A percentile compares a stretch with the other conserved stretches of the same genome.
Evolutionary conservation across 116 monocot species (phyloP).

Genomic region (Phalaenopsis hybrid): DNA sequence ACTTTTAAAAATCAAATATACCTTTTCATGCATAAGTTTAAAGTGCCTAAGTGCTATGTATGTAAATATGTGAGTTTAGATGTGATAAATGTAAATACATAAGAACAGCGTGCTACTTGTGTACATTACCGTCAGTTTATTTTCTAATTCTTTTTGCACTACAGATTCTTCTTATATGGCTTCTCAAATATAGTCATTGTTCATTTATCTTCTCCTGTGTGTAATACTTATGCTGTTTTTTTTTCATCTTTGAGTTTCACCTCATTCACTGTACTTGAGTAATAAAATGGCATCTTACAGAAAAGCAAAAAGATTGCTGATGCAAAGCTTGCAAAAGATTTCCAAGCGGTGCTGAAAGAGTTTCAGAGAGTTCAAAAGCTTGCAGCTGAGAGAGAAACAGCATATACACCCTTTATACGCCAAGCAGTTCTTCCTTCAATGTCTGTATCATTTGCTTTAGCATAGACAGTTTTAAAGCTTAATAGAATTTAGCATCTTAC

Average conservation of each 20-base stretch:
- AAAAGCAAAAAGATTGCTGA: constrained; percentile 44
- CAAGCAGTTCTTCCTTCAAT: constrained; percentile 27
- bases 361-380: constrained; percentile 41
- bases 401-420: constrained; percentile 41
- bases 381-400: constrained; percentile 48
- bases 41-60: too few species aligned
- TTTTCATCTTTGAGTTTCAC: background rate
- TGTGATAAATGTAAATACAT: too few species aligned
- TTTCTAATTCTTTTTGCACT: background rate
- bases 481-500: background rate
- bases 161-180: background rate
- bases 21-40: too few species aligned
- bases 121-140: background rate
- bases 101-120: too few species aligned
- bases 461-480: background rate
- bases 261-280: background rate
- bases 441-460: constrained; percentile 4
- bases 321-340: constrained; percentile 48
- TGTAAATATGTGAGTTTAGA: too few species aligned
- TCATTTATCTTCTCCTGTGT: background rate
- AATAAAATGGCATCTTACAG: constrained; percentile 14
- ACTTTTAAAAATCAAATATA: too few species aligned
- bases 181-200: background rate
- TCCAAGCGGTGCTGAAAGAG: constrained; percentile 38
- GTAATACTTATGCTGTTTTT: background rate